These are phyloP conservation scores for Tremella yokohamensis DNA, from an alignment of 768 basidiomycete genomes.

Conservation along the genomic window DNA sequence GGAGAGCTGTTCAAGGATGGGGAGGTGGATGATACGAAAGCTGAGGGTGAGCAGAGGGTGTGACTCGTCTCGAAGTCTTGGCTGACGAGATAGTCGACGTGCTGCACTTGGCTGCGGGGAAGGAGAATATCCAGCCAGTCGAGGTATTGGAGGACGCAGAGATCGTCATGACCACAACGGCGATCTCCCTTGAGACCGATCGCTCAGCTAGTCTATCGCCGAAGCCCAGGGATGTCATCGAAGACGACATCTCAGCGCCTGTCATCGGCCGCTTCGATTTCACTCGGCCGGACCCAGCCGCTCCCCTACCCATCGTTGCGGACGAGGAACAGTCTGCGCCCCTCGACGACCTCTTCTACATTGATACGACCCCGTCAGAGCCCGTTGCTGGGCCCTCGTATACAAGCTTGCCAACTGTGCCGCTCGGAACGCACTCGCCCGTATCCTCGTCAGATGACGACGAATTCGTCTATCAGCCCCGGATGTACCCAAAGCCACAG, in stretches of 20 bases:
- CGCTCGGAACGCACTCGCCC: constrained; percentile 4
- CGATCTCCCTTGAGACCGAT: no score
- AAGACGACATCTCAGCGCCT: background rate
- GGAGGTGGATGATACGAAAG: constrained; percentile 38
- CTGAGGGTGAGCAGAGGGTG: constrained; percentile 22
- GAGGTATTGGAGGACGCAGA: no score
- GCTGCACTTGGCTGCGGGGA: no score
- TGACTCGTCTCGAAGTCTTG: background rate
- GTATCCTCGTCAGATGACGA: constrained; percentile 36
- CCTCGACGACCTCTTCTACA: constrained; percentile 29
- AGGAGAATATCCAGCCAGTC: no score
- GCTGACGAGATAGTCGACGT: no score
- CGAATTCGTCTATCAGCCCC: constrained; percentile 42
- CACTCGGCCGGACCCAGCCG: background rate
- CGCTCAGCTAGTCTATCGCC: no score
- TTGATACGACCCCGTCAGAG: constrained; percentile 28
- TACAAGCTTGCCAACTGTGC: background rate
- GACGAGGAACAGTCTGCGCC: background rate
- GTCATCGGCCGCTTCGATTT: constrained; percentile 3
- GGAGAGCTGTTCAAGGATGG: constrained; percentile 49
- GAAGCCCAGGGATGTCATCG: no score
- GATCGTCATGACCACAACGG: no score
- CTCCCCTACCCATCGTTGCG: background rate
- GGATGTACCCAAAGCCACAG: constrained; percentile 36
- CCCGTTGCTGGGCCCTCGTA: background rate